Evolutionary conservation across 1,139 yeast genomes (phyloP).

Genomic region (Saccharomyces hybrid): DNA sequence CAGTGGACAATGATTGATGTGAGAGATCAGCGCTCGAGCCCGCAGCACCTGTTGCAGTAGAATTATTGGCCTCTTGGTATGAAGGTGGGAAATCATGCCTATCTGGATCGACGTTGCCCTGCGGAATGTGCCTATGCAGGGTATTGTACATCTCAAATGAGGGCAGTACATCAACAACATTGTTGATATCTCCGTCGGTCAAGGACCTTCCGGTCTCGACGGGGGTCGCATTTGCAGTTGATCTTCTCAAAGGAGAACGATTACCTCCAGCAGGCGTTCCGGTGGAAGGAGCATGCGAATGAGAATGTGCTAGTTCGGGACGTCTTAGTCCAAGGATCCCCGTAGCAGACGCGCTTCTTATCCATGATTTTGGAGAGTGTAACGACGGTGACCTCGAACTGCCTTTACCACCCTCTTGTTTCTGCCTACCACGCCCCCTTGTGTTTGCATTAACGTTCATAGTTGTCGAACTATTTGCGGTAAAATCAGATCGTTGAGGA

Average conservation of each 20-base stretch:
- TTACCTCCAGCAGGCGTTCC: background rate
- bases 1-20: constrained; percentile 2
- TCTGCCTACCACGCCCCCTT: constrained; percentile 5
- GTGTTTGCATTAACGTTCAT: background rate
- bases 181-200: background rate
- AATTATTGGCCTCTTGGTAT: constrained; percentile 18
- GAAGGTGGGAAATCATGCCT: constrained; percentile 23
- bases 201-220: background rate
- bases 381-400: constrained; percentile 1
- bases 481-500: background rate
- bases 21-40: constrained; percentile 5
- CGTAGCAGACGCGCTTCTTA: constrained; percentile 19
- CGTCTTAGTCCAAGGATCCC: constrained; percentile 11
- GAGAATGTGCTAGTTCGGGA: background rate
- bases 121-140: constrained; percentile 25
- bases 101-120: constrained; percentile 23
- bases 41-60: constrained; percentile 6
- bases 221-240: constrained; percentile 1
- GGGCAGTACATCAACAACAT: constrained; percentile 21
- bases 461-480: background rate
- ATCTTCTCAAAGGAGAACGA: constrained; percentile 5
- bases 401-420: constrained; percentile 1
- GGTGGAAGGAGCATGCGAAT: background rate
- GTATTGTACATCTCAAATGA: constrained; percentile 27
- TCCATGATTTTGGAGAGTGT: constrained; percentile 13